Conservation (phyloP, 2,329 filamentous ascomycete genomes). For the Epichloe sibirici region DNA sequence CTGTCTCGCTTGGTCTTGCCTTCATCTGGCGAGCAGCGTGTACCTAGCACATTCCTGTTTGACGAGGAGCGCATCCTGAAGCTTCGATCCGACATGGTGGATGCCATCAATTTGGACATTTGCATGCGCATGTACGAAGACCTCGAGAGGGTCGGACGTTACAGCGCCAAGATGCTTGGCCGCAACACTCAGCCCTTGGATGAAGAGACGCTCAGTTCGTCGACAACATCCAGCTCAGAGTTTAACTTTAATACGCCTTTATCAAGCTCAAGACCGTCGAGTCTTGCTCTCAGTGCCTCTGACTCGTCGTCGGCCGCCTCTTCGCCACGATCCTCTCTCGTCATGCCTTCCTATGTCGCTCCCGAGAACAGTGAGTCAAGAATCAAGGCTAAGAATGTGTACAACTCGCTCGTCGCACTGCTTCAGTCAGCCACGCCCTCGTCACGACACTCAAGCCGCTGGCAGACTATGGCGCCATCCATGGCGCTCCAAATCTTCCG, state of each 20-base stretch:
- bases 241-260: slow-evolving; percentile 36
- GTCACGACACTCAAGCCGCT: slow-evolving; percentile 31
- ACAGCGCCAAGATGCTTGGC: slow-evolving; percentile 13
- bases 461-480: slow-evolving; percentile 39
- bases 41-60: slow-evolving; percentile 51
- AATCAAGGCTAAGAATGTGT: slow-evolving; percentile 34
- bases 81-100: slow-evolving; percentile 46
- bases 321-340: slow-evolving; percentile 36
- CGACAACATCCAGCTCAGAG: slow-evolving; percentile 17
- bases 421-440: slow-evolving; percentile 37
- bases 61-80: slow-evolving; percentile 53
- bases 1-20: slow-evolving; percentile 43
- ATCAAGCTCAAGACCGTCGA: slow-evolving; percentile 36
- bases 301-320: slow-evolving; percentile 40
- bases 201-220: slow-evolving; percentile 15
- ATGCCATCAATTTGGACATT: slow-evolving; percentile 50
- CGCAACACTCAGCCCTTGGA: slow-evolving; percentile 15
- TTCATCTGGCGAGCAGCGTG: slow-evolving; percentile 31
- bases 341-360: slow-evolving; percentile 26
- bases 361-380: slow-evolving; percentile 28
- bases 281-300: slow-evolving; percentile 36
- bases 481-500: slow-evolving; percentile 48
- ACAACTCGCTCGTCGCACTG: slow-evolving; percentile 40
- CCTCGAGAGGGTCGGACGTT: slow-evolving; percentile 32
- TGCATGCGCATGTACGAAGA: slow-evolving; percentile 49